These are phyloP conservation scores for Juncus effusus DNA, from an alignment of 176 grass and related monocot genomes.

Conservation along the genomic window DNA sequence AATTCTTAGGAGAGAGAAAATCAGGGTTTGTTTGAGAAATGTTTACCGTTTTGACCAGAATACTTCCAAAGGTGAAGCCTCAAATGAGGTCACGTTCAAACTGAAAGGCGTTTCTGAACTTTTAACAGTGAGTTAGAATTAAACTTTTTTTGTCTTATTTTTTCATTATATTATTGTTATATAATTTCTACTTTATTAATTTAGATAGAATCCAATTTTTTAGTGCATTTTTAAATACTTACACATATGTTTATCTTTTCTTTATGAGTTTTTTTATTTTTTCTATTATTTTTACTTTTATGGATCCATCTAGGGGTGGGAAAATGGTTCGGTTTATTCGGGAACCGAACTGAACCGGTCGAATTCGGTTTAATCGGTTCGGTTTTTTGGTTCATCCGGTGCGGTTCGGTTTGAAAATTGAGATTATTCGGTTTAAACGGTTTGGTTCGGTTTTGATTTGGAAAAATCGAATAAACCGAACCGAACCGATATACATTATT, in stretches of 20 bases:
- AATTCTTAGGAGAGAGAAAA: conserved; percentile 41
- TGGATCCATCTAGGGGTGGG: neutral
- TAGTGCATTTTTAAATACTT: conserved; percentile 2
- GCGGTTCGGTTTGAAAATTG: too few species aligned
- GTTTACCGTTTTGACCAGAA: conserved; percentile 48
- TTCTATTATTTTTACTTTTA: conserved; percentile 2
- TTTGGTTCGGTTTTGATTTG: too few species aligned
- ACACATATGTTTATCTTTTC: neutral
- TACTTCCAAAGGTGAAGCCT: conserved; percentile 45
- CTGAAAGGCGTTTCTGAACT: conserved; percentile 30
- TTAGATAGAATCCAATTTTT: conserved; percentile 3
- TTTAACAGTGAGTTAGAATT: conserved; percentile 43
- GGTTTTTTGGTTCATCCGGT: too few species aligned
- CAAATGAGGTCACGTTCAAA: conserved; percentile 58
- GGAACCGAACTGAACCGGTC: too few species aligned
- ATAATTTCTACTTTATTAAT: too few species aligned
- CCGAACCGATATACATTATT: too few species aligned
- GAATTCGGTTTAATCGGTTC: too few species aligned
- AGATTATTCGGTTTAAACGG: too few species aligned
- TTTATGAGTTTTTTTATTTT: conserved; percentile 3
- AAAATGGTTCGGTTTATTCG: too few species aligned
- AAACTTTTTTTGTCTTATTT: conserved; percentile 1
- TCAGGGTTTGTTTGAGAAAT: conserved; percentile 47
- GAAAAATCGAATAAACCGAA: too few species aligned
- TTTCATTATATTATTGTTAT: neutral